These are phyloP conservation scores for Calonectria hawksworthii DNA, from an alignment of 2,329 filamentous ascomycete genomes.

Conservation along the genomic window DNA sequence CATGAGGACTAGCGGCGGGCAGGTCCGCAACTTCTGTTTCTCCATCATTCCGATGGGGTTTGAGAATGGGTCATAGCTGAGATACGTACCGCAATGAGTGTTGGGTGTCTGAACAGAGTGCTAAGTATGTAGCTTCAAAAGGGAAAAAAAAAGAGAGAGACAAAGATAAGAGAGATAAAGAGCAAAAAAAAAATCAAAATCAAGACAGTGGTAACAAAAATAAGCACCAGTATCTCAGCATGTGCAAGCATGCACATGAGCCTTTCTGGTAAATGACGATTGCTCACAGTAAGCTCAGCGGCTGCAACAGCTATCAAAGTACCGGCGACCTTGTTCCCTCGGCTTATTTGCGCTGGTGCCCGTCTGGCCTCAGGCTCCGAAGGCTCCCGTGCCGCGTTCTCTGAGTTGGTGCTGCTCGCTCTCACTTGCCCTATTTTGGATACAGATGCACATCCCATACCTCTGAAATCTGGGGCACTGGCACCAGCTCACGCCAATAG, in stretches of 20 bases:
- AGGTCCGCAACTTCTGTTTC: constrained; percentile 42
- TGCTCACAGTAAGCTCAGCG: not conserved
- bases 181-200: not conserved
- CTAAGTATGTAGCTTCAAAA: not conserved
- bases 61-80: not conserved
- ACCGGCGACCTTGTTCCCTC: not conserved
- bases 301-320: not conserved
- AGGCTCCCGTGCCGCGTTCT: not conserved
- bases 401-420: constrained; percentile 13
- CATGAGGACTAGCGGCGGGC: constrained; percentile 39
- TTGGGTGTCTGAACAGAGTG: not conserved
- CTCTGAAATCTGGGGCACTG: constrained; percentile 21
- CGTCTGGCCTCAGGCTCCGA: not conserved
- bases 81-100: not conserved
- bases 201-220: not conserved
- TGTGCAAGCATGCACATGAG: not conserved
- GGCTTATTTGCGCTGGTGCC: not conserved
- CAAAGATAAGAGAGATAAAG: not conserved
- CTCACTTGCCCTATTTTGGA: constrained; percentile 19
- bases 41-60: constrained; percentile 36
- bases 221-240: not conserved
- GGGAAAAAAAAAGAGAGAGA: not conserved
- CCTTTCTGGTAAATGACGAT: not conserved
- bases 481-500: not conserved
- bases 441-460: not conserved